These are phyloP conservation scores for Penicillium sp. DNA, from an alignment of 2,329 filamentous ascomycete genomes.

Conservation along the genomic window DNA sequence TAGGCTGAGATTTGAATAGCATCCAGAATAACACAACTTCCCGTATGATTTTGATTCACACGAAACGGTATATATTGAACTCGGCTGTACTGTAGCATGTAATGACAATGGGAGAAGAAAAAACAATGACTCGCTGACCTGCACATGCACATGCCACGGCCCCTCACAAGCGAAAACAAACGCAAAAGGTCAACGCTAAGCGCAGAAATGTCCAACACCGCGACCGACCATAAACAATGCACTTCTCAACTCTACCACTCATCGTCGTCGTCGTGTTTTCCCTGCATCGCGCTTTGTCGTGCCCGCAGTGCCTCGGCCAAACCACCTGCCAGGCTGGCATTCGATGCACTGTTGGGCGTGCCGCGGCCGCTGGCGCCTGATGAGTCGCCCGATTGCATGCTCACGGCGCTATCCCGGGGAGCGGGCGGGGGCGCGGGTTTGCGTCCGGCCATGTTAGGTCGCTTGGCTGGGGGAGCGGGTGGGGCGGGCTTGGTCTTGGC, in stretches of 20 bases:
- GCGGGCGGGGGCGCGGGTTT: slow-evolving; percentile 67
- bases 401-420: slow-evolving; percentile 64
- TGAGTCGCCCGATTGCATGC: slow-evolving; percentile 51
- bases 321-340: slow-evolving; percentile 66
- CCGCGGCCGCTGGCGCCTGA: slow-evolving; percentile 64
- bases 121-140: slow-evolving; percentile 5
- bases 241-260: slow-evolving; percentile 56
- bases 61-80: slow-evolving; percentile 11
- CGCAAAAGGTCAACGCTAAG: slow-evolving; percentile 23
- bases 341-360: slow-evolving; percentile 60
- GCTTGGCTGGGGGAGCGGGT: slow-evolving; percentile 75
- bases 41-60: neutral
- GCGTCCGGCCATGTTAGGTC: slow-evolving; percentile 65
- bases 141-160: slow-evolving; percentile 3
- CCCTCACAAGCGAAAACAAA: slow-evolving; percentile 5
- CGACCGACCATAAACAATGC: slow-evolving; percentile 11
- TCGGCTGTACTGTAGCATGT: neutral
- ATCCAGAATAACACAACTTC: slow-evolving; percentile 1
- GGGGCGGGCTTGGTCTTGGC: slow-evolving; percentile 66
- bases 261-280: slow-evolving; percentile 65
- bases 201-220: slow-evolving; percentile 21
- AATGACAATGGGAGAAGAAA: neutral
- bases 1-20: neutral
- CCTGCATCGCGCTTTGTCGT: slow-evolving; percentile 72
- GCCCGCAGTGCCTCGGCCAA: slow-evolving; percentile 76